A percentile compares a stretch with the other conserved stretches of the same genome.
Evolutionary conservation across 495 filamentous ascomycete species (phyloP).

Genomic region (Penicillium roqueforti): DNA sequence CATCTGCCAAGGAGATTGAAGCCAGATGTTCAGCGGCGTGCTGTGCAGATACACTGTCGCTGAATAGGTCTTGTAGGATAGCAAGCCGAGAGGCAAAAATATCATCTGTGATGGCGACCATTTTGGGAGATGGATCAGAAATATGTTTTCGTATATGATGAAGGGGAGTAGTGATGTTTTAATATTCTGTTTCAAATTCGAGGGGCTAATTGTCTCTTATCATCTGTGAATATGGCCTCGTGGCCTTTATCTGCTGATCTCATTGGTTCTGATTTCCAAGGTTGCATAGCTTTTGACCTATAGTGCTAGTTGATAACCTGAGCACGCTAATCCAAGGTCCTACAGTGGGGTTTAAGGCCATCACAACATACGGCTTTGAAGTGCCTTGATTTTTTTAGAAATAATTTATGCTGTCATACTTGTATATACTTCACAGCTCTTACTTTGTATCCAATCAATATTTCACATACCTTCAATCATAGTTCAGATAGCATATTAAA

Average conservation of each 20-base stretch:
- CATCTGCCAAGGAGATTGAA: neutral
- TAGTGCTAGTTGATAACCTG: neutral
- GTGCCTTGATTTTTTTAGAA: neutral
- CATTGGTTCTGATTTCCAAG: neutral
- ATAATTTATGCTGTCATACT: neutral
- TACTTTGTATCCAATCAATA: neutral
- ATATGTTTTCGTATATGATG: neutral
- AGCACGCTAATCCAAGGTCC: neutral
- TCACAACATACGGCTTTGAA: neutral
- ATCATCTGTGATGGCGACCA: neutral
- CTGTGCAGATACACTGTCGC: neutral
- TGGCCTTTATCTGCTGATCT: constrained; percentile 1
- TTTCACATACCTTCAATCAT: neutral
- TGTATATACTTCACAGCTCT: neutral
- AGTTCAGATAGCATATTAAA: neutral
- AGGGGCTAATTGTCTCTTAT: neutral
- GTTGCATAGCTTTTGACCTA: neutral
- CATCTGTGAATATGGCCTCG: neutral
- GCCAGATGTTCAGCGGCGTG: neutral
- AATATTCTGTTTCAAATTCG: neutral
- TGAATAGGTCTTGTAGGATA: neutral
- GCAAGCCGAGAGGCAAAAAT: neutral
- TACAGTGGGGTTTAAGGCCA: neutral
- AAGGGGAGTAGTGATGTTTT: neutral
- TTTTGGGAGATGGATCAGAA: neutral